Evolutionary conservation across 257 asterid species (phyloP).

Genomic region (Ligustrum vulgare): DNA sequence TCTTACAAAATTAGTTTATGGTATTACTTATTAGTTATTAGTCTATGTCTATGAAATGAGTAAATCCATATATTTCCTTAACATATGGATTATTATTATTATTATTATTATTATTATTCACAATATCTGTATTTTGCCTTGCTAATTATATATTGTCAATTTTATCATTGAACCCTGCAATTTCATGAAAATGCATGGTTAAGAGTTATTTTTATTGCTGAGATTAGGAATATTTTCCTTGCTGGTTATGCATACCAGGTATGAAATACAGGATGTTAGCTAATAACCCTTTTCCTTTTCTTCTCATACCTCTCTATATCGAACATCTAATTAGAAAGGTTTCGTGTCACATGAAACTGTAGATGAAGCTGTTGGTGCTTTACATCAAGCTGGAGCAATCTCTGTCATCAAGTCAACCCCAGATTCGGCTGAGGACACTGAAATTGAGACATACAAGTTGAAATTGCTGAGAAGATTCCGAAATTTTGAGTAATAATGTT

Average conservation of each 20-base stretch:
- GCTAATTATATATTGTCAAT: neutral
- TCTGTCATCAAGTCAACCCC: slow-evolving; percentile 50
- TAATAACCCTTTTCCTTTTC: neutral
- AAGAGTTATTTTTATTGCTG: neutral
- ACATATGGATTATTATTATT: neutral
- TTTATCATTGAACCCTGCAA: neutral
- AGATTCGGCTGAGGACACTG: slow-evolving; percentile 51
- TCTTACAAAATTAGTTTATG: neutral
- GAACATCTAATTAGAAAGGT: neutral
- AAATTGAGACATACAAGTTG: slow-evolving; percentile 53
- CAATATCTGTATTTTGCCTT: neutral
- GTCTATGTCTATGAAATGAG: neutral
- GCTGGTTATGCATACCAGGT: neutral
- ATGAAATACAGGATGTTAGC: neutral
- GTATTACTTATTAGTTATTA: too few relatives aligned
- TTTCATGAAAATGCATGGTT: neutral
- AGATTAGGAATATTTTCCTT: neutral
- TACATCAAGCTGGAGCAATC: slow-evolving; percentile 67
- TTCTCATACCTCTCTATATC: neutral
- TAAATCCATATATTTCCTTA: neutral
- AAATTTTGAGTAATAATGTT: slow-evolving; percentile 33
- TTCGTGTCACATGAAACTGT: slow-evolving; percentile 19
- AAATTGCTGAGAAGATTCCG: slow-evolving; percentile 51
- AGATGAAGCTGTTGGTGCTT: slow-evolving; percentile 66
- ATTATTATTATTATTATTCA: too few relatives aligned